Conservation (phyloP, 306 rosid species). For the Sphenostylis stenocarpa region DNA sequence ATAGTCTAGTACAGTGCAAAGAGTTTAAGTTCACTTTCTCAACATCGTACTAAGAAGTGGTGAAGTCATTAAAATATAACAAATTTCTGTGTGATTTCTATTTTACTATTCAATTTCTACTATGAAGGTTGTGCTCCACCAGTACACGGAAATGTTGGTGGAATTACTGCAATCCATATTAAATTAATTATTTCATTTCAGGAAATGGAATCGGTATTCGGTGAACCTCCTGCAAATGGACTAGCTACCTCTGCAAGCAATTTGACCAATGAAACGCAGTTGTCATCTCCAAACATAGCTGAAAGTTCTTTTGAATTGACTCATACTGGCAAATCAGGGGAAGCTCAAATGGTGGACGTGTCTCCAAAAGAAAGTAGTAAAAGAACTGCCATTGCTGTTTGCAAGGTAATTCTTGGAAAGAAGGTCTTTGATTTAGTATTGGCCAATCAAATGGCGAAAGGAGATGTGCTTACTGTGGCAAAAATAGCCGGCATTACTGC, state of each 20-base stretch:
- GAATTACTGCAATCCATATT: background rate
- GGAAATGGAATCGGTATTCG: constrained; percentile 88
- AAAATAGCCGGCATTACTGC: constrained; percentile 89
- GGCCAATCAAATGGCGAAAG: constrained; percentile 65
- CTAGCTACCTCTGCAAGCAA: constrained; percentile 47
- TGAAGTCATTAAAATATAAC: constrained; percentile 17
- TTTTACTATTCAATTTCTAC: constrained; percentile 13
- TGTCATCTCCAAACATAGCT: constrained; percentile 24
- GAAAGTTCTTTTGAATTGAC: constrained; percentile 51
- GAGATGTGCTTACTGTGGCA: constrained; percentile 86
- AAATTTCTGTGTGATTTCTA: background rate
- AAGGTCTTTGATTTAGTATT: constrained; percentile 78
- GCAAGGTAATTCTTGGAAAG: constrained; percentile 89
- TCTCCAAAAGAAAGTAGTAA: constrained; percentile 68
- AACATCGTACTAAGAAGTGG: background rate
- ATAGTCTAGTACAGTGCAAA: background rate
- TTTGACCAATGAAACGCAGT: constrained; percentile 35
- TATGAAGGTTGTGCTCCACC: background rate
- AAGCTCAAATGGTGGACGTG: constrained; percentile 95
- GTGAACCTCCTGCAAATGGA: constrained; percentile 53
- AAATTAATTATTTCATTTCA: constrained; percentile 31
- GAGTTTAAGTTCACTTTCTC: background rate
- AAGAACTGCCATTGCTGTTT: constrained; percentile 69
- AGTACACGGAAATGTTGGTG: background rate
- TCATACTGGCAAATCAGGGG: constrained; percentile 68